A percentile compares a stretch with the other conserved stretches of the same genome.
These are phyloP conservation scores for Entonaema liquescens DNA, from an alignment of 495 filamentous ascomycete genomes.

Conservation along the genomic window DNA sequence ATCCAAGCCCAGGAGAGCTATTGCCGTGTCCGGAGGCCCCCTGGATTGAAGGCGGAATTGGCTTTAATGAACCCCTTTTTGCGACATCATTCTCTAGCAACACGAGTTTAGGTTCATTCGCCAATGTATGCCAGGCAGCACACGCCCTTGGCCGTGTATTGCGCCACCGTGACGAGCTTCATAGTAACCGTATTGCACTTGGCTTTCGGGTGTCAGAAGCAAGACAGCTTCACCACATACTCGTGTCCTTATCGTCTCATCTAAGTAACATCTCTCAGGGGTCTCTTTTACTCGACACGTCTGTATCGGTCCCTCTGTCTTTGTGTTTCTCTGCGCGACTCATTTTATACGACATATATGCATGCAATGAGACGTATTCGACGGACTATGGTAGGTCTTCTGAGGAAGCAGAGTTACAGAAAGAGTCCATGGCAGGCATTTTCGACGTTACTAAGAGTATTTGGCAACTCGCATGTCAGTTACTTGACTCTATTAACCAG, in stretches of 20 bases:
- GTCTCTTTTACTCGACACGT: neutral
- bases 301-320: constrained; percentile 7
- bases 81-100: constrained; percentile 35
- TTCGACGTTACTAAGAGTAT: constrained; percentile 11
- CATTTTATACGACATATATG: constrained; percentile 34
- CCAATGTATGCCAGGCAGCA: constrained; percentile 55
- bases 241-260: constrained; percentile 21
- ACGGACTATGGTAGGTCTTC: constrained; percentile 34
- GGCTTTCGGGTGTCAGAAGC: constrained; percentile 30
- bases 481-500: constrained; percentile 14
- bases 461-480: constrained; percentile 24
- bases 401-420: constrained; percentile 36
- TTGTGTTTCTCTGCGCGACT: constrained; percentile 37
- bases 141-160: constrained; percentile 54
- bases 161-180: constrained; percentile 38
- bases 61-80: constrained; percentile 38
- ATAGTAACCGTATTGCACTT: constrained; percentile 3
- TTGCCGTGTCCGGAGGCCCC: constrained; percentile 25
- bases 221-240: constrained; percentile 34
- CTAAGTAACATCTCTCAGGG: constrained; percentile 6
- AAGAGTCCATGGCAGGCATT: constrained; percentile 24
- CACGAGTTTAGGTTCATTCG: constrained; percentile 45
- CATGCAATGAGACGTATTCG: constrained; percentile 38
- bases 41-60: constrained; percentile 36
- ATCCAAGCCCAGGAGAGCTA: constrained; percentile 37